Base-by-base conservation (phyloP, 192 early-diverging fungal species). In the Umbelopsis ramanniana region DNA sequence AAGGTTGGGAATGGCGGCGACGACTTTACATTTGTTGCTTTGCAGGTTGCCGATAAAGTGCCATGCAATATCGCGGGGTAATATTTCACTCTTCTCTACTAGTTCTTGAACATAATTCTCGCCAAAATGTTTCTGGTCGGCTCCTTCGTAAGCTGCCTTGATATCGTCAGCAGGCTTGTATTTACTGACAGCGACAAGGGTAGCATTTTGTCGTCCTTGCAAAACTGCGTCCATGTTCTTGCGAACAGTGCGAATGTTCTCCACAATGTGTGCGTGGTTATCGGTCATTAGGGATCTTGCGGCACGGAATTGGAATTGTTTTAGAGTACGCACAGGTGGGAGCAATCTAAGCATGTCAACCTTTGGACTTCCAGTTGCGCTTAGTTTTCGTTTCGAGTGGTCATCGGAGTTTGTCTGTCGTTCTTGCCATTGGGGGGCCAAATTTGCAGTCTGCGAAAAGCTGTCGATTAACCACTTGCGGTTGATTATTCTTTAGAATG, bases 31-130 rank as follows among this genome's bases (percentile, higher is more conserved):
- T 76, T 99, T 99, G 90, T 99, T 99, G 77, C 90, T 93, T 79
- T 99, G 97, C n/a, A 99, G 79, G 9, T 89, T 82, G 9, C 96
- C 97, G 70, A 97, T 97, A 80, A 98, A 99, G 80, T 99, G 97
- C 97, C 97, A 99, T 68, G 89, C 68, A 73, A 99, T 97, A 83
- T 97, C 95, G 15, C 73, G 40, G 35, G 97, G 95, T 19, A 98
- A 82, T 87, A 85, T 72, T 17, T 82, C 76, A 35, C 90, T 92
- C 79, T 99, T 99, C 19, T 95, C 94, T 38, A 92, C 89, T 3
- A 99, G 86, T 74, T 99, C 97, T 81, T 99, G 97, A 10, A 93
- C 94, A 83, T 94, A 94, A 79, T 99, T 99, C 66, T 99, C 97
- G 72, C 97, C 97, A 84, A 98, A 99, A 71, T 99, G 95, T 22